Conservation (phyloP, 2,329 filamentous ascomycete genomes). For the Beauveria sp. region DNA sequence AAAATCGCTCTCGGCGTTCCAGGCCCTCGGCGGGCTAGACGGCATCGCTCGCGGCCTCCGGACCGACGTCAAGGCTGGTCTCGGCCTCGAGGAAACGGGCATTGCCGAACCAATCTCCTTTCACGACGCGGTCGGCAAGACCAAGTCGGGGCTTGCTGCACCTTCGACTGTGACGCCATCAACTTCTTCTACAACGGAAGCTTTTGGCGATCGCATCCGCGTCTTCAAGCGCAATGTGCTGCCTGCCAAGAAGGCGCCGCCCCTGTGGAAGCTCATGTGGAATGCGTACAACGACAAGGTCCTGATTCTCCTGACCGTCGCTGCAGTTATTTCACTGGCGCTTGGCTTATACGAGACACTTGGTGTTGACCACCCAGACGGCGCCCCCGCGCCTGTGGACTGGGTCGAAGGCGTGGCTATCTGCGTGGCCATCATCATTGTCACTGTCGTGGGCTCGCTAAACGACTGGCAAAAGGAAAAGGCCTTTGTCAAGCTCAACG, state of each 20-base stretch:
- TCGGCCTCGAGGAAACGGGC: slow-evolving; percentile 61
- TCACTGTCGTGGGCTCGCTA: slow-evolving; percentile 53
- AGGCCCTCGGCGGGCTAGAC: slow-evolving; percentile 63
- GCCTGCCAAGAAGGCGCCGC: slow-evolving; percentile 55
- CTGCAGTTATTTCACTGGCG: slow-evolving; percentile 60
- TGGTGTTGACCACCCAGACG: slow-evolving; percentile 22
- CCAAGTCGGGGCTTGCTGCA: slow-evolving; percentile 29
- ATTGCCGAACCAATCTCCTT: slow-evolving; percentile 61
- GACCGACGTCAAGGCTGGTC: slow-evolving; percentile 55
- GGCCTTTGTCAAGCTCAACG: slow-evolving; percentile 56
- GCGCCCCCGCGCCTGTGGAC: slow-evolving; percentile 39
- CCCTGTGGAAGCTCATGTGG: slow-evolving; percentile 57
- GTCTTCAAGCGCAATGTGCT: slow-evolving; percentile 44
- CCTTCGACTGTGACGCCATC: slow-evolving; percentile 47
- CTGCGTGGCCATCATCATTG: slow-evolving; percentile 56
- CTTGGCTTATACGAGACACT: slow-evolving; percentile 63
- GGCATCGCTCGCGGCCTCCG: slow-evolving; percentile 68
- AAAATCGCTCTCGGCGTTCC: slow-evolving; percentile 68
- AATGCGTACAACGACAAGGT: slow-evolving; percentile 68
- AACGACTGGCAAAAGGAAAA: slow-evolving; percentile 65
- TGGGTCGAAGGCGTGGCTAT: slow-evolving; percentile 65
- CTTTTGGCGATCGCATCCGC: slow-evolving; percentile 11
- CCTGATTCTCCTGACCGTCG: slow-evolving; percentile 60
- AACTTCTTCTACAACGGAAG: background rate
- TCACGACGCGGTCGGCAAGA: slow-evolving; percentile 43